Base-by-base conservation (phyloP, 148 eudicot genomes). In the Drosera capensis region DNA sequence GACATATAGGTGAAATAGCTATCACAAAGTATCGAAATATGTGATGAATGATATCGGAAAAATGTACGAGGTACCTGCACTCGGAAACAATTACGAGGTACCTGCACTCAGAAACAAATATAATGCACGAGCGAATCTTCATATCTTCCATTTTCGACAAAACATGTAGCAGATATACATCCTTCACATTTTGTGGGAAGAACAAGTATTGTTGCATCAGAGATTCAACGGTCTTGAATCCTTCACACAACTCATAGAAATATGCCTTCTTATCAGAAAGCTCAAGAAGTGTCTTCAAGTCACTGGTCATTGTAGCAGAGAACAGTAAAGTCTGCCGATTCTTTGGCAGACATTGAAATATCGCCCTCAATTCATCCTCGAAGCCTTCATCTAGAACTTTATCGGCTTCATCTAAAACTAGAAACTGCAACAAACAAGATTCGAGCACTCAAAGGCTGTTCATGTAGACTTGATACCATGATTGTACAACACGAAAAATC, bases 381-480 rank as follows among this genome's bases (percentile, higher is more conserved):
- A 84, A 84, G 25, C 77, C 83, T 60, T 68, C 85, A 64, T 82
- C 93, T 55, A 90, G 55, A 59, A 90, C 87, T 70, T 95, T 75
- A 57, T 90, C 97, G 43, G 97, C 97, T 71, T 90, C 97, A 63
- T 90, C 97, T 64, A 90, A 57, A 36, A 90, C 97, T 44, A 90
- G 72, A 57, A 78, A 84, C 97, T 90, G 66, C 56, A 51, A 49
- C 30, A 25, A 52, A 39, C 14, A 54, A 11, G 23, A 15, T 30
- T 30, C 11, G 46, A 16, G 19, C 2, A 13, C 11, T 16, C 29
- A 49, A 8, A 2, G 23, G 49, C 21, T 17, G 15, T 48, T 14
- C 14, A 8, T 18, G 20, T 22, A 46, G 19, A 14, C 9, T 8
- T 2, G 7, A 30, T 30, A 5, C n/a, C n/a, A n/a, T 4, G 31